phyloP scores from a whole-genome alignment of 1,139 yeast genomes.

The Yamadazyma mexicana region DNA sequence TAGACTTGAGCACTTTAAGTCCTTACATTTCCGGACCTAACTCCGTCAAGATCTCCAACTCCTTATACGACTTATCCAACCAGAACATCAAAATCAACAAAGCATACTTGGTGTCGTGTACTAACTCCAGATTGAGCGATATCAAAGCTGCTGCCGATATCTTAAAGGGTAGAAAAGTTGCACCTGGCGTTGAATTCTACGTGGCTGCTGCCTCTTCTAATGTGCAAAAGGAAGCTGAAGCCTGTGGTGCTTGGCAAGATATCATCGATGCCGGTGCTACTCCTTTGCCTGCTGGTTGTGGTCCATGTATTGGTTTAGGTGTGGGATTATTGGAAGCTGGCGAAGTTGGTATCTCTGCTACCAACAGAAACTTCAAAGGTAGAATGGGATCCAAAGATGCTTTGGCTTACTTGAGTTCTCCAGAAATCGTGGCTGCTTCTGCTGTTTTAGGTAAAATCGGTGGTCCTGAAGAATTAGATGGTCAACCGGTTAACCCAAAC shows the following conservation, averaged over 20 bases:
- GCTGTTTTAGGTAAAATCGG: constrained; percentile 93
- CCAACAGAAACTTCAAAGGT: constrained; percentile 97
- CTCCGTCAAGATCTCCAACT: constrained; percentile 85
- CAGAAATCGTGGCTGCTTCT: constrained; percentile 97
- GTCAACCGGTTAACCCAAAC: constrained; percentile 49
- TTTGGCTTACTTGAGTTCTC: constrained; percentile 91
- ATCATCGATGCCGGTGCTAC: constrained; percentile 90
- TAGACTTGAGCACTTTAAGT: constrained; percentile 82
- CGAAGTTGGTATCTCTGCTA: constrained; percentile 97
- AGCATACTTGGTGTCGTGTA: constrained; percentile 97
- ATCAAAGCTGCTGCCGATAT: constrained; percentile 93
- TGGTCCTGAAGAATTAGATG: constrained; percentile 82
- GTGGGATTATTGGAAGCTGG: constrained; percentile 91
- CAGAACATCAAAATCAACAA: constrained; percentile 80
- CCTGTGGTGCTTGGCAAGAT: constrained; percentile 87
- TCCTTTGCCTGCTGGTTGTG: constrained; percentile 98
- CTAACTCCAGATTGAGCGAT: constrained; percentile 91
- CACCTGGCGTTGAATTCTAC: constrained; percentile 88
- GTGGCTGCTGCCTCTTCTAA: constrained; percentile 96
- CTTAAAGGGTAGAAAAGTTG: constrained; percentile 75
- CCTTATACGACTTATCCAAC: constrained; percentile 71
- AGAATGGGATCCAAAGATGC: constrained; percentile 99
- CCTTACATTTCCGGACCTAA: constrained; percentile 96
- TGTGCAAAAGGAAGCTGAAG: constrained; percentile 91
- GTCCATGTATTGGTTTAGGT: constrained; percentile 98